Evolutionary conservation across 148 eudicot genomes (phyloP).

Genomic region (Vaccinium myrtillus): DNA sequence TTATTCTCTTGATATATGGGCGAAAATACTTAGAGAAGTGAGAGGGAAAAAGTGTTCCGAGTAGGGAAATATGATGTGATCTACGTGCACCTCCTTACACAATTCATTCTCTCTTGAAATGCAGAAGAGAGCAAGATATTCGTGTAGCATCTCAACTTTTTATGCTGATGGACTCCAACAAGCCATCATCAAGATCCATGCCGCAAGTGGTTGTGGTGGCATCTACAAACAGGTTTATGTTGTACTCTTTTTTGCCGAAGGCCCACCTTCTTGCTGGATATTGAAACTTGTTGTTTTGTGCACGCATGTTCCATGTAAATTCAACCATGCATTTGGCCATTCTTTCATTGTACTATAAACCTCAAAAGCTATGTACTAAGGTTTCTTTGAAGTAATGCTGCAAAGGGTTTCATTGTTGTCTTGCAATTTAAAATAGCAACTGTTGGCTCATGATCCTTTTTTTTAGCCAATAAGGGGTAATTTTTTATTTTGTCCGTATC

Average conservation of each 20-base stretch:
- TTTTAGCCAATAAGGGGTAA: background rate
- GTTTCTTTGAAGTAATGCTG: background rate
- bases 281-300: background rate
- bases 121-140: constrained; percentile 85
- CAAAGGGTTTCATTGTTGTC: background rate
- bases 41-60: no score
- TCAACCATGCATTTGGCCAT: background rate
- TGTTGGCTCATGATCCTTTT: background rate
- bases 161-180: constrained; percentile 80
- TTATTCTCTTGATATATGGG: background rate
- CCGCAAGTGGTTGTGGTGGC: constrained; percentile 86
- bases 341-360: background rate
- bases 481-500: background rate
- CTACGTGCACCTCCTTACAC: background rate
- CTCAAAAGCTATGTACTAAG: background rate
- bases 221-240: constrained; percentile 84
- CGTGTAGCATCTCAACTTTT: constrained; percentile 81
- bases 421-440: background rate
- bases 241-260: background rate
- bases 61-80: background rate
- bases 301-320: background rate
- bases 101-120: constrained; percentile 17
- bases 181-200: constrained; percentile 40
- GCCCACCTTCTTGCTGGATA: background rate
- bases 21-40: background rate